A percentile compares a stretch with the other conserved stretches of the same genome.
Evolutionary conservation across 2,329 filamentous ascomycete species (phyloP).

Genomic region (Akanthomyces muscarius): DNA sequence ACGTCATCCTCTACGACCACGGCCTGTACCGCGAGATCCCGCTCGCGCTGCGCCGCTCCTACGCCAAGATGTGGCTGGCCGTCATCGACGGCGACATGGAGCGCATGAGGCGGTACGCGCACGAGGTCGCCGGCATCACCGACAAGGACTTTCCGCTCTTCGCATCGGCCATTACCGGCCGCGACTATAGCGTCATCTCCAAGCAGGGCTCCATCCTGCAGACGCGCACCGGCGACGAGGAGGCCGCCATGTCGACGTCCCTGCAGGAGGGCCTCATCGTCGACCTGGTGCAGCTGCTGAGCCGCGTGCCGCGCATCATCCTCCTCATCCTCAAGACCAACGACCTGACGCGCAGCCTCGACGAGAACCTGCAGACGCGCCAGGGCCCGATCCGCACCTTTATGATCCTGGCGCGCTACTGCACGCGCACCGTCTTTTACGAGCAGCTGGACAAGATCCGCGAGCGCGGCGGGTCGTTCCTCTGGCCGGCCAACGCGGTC

Average conservation of each 20-base stretch:
- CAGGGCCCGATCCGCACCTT: slow-evolving; percentile 63
- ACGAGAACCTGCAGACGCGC: slow-evolving; percentile 80
- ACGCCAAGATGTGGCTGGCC: slow-evolving; percentile 96
- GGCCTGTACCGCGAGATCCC: slow-evolving; percentile 94
- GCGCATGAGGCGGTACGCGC: slow-evolving; percentile 82
- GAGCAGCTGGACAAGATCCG: slow-evolving; percentile 59
- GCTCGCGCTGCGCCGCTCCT: slow-evolving; percentile 69
- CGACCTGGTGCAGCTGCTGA: slow-evolving; percentile 82
- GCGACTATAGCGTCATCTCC: slow-evolving; percentile 78
- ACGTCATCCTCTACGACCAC: slow-evolving; percentile 94
- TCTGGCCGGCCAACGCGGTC: slow-evolving; percentile 55
- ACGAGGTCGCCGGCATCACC: slow-evolving; percentile 81
- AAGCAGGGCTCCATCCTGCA: slow-evolving; percentile 51
- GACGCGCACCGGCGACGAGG: slow-evolving; percentile 69
- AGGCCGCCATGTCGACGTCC: slow-evolving; percentile 78
- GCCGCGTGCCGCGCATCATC: slow-evolving; percentile 86
- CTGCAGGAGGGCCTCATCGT: slow-evolving; percentile 85
- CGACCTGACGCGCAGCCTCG: slow-evolving; percentile 86
- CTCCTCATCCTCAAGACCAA: slow-evolving; percentile 96
- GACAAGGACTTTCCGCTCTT: slow-evolving; percentile 93
- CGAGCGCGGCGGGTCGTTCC: slow-evolving; percentile 45
- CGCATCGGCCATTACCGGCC: slow-evolving; percentile 90
- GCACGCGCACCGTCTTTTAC: slow-evolving; percentile 60
- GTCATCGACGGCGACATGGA: slow-evolving; percentile 85
- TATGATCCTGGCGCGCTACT: slow-evolving; percentile 66